Conservation (phyloP, 2,329 filamentous ascomycete species). For the Coleophoma crateriformis region DNA sequence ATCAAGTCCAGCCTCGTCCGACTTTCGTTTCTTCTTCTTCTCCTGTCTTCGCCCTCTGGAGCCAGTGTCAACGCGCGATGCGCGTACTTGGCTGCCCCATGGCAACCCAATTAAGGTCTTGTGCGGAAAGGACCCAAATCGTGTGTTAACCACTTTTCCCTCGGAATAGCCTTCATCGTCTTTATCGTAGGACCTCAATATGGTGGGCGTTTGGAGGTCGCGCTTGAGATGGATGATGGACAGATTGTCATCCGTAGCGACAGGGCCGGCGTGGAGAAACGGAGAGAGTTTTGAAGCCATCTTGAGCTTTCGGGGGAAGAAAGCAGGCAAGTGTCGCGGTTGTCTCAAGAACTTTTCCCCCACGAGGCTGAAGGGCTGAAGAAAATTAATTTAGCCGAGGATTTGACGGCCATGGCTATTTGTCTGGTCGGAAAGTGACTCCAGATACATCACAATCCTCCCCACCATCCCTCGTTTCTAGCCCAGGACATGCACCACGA, state of each 20-base stretch:
- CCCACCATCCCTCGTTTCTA: too few relatives aligned
- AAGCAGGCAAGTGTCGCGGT: background rate
- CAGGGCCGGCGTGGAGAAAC: conserved; percentile 67
- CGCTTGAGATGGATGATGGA: conserved; percentile 85
- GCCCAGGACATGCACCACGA: too few relatives aligned
- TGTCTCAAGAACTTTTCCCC: background rate
- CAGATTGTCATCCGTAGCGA: conserved; percentile 59
- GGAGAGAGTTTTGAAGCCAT: conserved; percentile 49
- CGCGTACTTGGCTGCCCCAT: conserved; percentile 89
- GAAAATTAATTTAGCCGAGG: background rate
- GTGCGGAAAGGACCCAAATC: conserved; percentile 87
- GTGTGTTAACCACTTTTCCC: conserved; percentile 79
- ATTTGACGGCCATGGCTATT: too few relatives aligned
- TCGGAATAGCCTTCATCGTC: conserved; percentile 68
- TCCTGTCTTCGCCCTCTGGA: conserved; percentile 73
- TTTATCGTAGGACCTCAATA: conserved; percentile 56
- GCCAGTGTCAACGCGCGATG: conserved; percentile 85
- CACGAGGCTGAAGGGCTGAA: background rate
- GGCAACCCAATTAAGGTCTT: conserved; percentile 70
- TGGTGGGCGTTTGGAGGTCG: conserved; percentile 75
- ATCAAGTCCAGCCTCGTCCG: conserved; percentile 28
- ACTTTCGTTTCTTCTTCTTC: conserved; percentile 47
- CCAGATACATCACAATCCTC: too few relatives aligned
- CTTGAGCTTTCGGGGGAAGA: background rate
- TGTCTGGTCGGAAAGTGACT: too few relatives aligned